Evolutionary conservation across 2,329 filamentous ascomycete species (phyloP), one percentile per base, ranked within the genome.

Genomic region (Conoideocrella luteorostrata): DNA sequence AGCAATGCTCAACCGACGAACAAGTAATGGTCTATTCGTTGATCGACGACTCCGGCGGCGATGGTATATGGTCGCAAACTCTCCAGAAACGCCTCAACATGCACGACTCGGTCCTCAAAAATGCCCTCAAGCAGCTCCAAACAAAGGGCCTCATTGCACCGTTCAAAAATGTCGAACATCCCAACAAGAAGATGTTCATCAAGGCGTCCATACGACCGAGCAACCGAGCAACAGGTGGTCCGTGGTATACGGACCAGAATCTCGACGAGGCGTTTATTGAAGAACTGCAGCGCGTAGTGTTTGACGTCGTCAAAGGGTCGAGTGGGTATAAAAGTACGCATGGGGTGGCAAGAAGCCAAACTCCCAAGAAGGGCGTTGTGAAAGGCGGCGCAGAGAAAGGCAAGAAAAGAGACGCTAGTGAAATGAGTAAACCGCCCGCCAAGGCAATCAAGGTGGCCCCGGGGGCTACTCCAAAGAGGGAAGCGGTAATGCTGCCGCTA

Each of bases 121-220:
- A 85, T 56, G 82, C 82, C 22, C 75, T 97, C 54, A 95, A 94
- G 69, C 80, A 83, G 50, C 80, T 98, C 49, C 86, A 94, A 63
- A 70, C 75, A 30, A 90, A 88, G 61, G 80, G 82, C 28, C 81
- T 94, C 60, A 89, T 98, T 63, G 86, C 86, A 57, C 81, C 83
- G 46, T 89, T 97, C 68, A 93, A 91, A 68, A 93, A 85, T 63
- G 89, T 95, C 65, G 89, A 95, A 67, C 84, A 86, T 59, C 88
- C 88, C 22, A 86, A 84, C 52, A 86, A 93, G 61, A 95, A 95
- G 68, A 95, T 95, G 77, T 98, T 93, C 73, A 95, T 98, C 75
- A 83, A 95, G 58, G 80, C 84, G 43, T 83, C 84, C 50, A 77
- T 98, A 48, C 80, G 82, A 10, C 91, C 93, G 0, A 88, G 84